Base-by-base conservation (phyloP, 495 filamentous ascomycete species). In the Penicillium coffeae region DNA sequence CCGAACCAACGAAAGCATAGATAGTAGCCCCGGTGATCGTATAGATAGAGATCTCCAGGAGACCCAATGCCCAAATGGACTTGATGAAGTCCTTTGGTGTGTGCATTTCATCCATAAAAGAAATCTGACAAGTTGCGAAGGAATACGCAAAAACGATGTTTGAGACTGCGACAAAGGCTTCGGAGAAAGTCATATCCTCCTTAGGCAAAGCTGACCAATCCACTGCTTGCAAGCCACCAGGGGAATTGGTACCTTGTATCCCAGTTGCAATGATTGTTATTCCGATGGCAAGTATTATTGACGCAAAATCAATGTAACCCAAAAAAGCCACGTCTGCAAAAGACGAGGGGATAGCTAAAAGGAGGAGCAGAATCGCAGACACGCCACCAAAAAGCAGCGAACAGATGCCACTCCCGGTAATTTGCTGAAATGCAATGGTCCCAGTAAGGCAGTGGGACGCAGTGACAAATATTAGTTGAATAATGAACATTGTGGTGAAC, bases 391-490 rank as follows among this genome's bases (percentile, higher is more conserved):
- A 88, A 2, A 78, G 67, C 45, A 87, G 69, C 8, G 81, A 78
- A 58, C 86, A 89, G 1, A 70, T 55, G 6, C 64, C 75, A 55
- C 83, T 72, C 8, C 78, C 60, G 7, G 80, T 78, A 21, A 88
- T 66, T 45, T 70, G 77, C 32, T 77, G 75, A 56, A 86, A 77
- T 52, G 79, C 80, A 59, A 88, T 85, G 16, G 77, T 78, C 54
- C 85, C 85, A 0, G 81, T 84, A 25, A 88, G 64, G 48, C 85
- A 74, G 58, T 89, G 86, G 3, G 82, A 84, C 22, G 74, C 84
- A 55, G 83, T 80, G 42, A 85, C 75, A 64, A 88, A 86, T 21
- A 82, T 56, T 19, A 88, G 72, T 54, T 85, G 77, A 34, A 84
- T 51, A 9, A 72, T 62, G 48, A 83, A 79, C 61, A 79, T 79